Evolutionary conservation across 2,329 filamentous ascomycete genomes (phyloP).

Genomic region (Alternaria dauci): DNA sequence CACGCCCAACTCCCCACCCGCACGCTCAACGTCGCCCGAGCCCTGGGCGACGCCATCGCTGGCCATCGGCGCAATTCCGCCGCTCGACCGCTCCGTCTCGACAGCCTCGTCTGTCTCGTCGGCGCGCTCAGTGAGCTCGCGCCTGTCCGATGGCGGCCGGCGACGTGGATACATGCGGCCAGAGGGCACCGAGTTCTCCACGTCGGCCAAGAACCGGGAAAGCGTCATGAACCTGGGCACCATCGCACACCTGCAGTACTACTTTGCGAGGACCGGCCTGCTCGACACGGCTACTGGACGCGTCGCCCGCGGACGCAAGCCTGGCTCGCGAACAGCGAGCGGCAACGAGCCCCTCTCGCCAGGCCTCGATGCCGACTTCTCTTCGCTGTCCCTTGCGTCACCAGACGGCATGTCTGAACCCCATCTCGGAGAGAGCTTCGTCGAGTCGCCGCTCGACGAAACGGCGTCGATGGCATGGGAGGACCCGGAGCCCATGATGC

Average conservation of each 20-base stretch:
- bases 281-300: constrained; percentile 93
- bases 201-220: constrained; percentile 87
- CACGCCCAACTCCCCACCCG: constrained; percentile 54
- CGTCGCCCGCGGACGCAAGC: constrained; percentile 72
- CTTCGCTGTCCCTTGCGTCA: constrained; percentile 34
- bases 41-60: constrained; percentile 69
- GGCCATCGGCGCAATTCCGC: constrained; percentile 66
- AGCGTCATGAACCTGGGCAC: constrained; percentile 96
- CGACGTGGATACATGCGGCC: constrained; percentile 88
- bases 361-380: constrained; percentile 39
- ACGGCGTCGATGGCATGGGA: constrained; percentile 60
- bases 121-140: constrained; percentile 68
- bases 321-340: constrained; percentile 48
- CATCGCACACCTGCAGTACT: constrained; percentile 97
- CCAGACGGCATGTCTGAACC: constrained; percentile 36
- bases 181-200: constrained; percentile 86
- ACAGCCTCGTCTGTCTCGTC: constrained; percentile 64
- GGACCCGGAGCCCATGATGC: constrained; percentile 76
- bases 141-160: constrained; percentile 59
- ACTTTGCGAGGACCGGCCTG: constrained; percentile 93
- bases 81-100: constrained; percentile 71
- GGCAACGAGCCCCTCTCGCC: constrained; percentile 42
- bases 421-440: constrained; percentile 50
- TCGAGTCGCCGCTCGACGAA: constrained; percentile 65
- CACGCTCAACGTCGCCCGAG: constrained; percentile 64